Evolutionary conservation across 164 flowering plant genomes (phyloP).

Genomic region (Annona squamosa): DNA sequence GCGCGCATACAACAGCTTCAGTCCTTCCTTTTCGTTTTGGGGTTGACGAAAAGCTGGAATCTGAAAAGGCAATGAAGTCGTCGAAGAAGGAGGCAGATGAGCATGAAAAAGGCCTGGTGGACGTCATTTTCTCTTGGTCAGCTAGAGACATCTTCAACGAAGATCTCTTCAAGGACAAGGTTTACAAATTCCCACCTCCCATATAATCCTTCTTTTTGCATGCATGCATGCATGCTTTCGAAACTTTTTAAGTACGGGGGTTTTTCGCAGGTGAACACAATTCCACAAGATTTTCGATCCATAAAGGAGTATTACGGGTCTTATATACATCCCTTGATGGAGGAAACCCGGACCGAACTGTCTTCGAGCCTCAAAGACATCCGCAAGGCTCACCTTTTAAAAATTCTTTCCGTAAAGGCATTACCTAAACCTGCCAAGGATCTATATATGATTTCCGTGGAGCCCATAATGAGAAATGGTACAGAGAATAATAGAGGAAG

Average conservation of each 20-base stretch:
- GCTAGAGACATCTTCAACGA: conserved; percentile 2
- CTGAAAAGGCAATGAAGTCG: not conserved
- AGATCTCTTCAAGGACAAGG: not conserved
- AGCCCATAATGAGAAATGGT: not conserved
- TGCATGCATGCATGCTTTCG: too few relatives aligned
- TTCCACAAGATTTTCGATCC: not conserved
- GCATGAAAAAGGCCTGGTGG: not conserved
- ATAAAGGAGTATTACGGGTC: not conserved
- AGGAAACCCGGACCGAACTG: not conserved
- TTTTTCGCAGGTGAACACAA: not conserved
- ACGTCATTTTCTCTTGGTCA: not conserved
- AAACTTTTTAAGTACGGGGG: too few relatives aligned
- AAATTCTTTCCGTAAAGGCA: not conserved
- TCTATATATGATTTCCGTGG: not conserved
- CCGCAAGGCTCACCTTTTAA: not conserved
- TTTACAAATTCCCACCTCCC: not conserved
- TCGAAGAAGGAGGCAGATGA: not conserved
- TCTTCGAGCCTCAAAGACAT: not conserved
- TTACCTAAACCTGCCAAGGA: not conserved
- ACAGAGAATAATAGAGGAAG: not conserved
- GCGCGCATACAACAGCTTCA: too few relatives aligned
- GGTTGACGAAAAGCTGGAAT: not conserved
- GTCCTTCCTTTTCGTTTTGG: too few relatives aligned
- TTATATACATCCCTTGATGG: not conserved
- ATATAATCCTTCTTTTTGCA: conserved; percentile 3